These are phyloP conservation scores for Debaryomyces maramus DNA, from an alignment of 805 yeast genomes.

Conservation along the genomic window DNA sequence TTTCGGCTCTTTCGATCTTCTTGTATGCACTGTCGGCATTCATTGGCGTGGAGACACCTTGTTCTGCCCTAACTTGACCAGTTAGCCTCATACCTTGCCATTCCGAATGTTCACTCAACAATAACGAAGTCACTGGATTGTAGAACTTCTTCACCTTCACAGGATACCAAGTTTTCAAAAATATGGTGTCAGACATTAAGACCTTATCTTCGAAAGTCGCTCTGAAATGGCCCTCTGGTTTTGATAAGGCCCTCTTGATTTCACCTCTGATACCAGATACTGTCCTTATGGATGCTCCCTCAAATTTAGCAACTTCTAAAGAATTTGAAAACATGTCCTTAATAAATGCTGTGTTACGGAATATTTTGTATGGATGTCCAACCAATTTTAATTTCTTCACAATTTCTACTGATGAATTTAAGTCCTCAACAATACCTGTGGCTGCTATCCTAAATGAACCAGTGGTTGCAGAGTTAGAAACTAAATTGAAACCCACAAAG, in stretches of 20 bases:
- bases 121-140: constrained; percentile 92
- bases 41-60: constrained; percentile 62
- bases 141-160: constrained; percentile 86
- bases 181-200: constrained; percentile 83
- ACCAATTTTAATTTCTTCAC: constrained; percentile 94
- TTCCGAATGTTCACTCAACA: constrained; percentile 71
- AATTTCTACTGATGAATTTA: constrained; percentile 85
- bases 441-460: constrained; percentile 94
- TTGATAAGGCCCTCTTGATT: constrained; percentile 88
- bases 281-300: constrained; percentile 95
- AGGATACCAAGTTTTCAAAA: constrained; percentile 96
- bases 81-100: constrained; percentile 98
- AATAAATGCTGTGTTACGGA: constrained; percentile 94
- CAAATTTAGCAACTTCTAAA: constrained; percentile 94
- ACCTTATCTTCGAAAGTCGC: constrained; percentile 97
- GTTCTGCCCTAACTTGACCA: constrained; percentile 85
- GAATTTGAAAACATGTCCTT: constrained; percentile 94
- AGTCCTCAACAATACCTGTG: constrained; percentile 93
- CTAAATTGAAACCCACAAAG: constrained; percentile 90
- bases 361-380: constrained; percentile 91
- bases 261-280: constrained; percentile 98
- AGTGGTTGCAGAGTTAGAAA: constrained; percentile 79
- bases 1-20: constrained; percentile 79
- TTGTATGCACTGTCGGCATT: constrained; percentile 50
- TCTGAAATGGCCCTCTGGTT: constrained; percentile 93